Conservation (phyloP, 345 rosid genomes). For the Trapa bicornis region DNA sequence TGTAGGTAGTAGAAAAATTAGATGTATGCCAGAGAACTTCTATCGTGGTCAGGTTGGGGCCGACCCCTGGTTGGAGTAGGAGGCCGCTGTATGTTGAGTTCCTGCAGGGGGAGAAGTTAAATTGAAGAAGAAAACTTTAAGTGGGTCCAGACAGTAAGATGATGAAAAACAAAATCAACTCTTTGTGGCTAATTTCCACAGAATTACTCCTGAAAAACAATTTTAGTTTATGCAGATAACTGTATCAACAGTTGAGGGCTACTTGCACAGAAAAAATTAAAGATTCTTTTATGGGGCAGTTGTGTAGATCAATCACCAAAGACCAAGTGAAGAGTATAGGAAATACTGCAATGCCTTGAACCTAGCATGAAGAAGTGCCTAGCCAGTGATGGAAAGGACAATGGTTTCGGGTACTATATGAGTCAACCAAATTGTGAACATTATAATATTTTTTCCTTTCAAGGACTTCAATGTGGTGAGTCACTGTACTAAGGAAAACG, state of each 20-base stretch:
- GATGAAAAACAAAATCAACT: not conserved
- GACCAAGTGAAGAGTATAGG: not conserved
- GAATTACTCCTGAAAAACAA: too few relatives aligned
- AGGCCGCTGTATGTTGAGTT: conserved; percentile 95
- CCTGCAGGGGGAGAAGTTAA: conserved; percentile 26
- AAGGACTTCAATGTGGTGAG: too few relatives aligned
- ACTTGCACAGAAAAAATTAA: not conserved
- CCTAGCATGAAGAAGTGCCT: not conserved
- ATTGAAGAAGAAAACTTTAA: not conserved
- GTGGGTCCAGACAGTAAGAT: not conserved
- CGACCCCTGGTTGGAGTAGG: conserved; percentile 98
- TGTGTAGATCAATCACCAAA: not conserved
- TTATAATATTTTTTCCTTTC: too few relatives aligned
- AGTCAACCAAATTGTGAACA: too few relatives aligned
- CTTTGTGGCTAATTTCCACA: not conserved
- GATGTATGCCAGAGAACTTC: conserved; percentile 88
- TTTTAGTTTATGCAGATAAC: not conserved
- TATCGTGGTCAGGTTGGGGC: conserved; percentile 79
- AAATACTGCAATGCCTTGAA: not conserved
- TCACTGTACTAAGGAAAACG: too few relatives aligned
- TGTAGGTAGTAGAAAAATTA: conserved; percentile 16
- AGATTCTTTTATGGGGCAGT: not conserved
- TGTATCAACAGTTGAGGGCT: not conserved
- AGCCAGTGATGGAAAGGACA: not conserved
- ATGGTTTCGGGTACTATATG: too few relatives aligned